Conservation (phyloP, 2,329 filamentous ascomycete genomes). For the Diaporthe nobilis region DNA sequence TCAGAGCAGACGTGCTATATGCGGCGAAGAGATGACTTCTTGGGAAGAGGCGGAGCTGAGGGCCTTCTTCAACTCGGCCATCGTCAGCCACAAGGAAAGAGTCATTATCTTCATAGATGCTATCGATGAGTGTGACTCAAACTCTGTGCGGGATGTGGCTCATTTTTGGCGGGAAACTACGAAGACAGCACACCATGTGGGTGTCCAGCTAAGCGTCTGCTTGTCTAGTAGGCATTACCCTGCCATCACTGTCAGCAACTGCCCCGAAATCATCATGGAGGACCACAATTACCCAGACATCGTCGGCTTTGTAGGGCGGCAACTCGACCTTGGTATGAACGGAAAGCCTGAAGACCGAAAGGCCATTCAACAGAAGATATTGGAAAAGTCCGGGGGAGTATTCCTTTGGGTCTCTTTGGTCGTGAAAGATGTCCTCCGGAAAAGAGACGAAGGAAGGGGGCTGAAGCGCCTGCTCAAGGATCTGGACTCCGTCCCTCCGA, state of each 20-base stretch:
- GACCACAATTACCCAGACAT: background rate
- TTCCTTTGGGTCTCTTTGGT: constrained; percentile 15
- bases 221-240: background rate
- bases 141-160: background rate
- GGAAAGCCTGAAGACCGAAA: background rate
- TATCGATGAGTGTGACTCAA: background rate
- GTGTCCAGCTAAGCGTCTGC: background rate
- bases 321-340: background rate
- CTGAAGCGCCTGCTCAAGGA: no score
- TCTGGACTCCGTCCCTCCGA: background rate
- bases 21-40: background rate
- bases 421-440: background rate
- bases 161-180: background rate
- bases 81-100: background rate
- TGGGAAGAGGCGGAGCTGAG: background rate
- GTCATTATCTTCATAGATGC: constrained; percentile 2
- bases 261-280: background rate
- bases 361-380: background rate
- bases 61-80: background rate
- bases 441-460: no score
- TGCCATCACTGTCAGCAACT: background rate
- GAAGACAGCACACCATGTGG: background rate
- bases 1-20: background rate
- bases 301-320: background rate
- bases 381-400: background rate